A percentile compares a stretch with the other conserved stretches of the same genome.
Evolutionary conservation across 441 rosid genomes (phyloP).

Genomic region (Eruca vesicaria): DNA sequence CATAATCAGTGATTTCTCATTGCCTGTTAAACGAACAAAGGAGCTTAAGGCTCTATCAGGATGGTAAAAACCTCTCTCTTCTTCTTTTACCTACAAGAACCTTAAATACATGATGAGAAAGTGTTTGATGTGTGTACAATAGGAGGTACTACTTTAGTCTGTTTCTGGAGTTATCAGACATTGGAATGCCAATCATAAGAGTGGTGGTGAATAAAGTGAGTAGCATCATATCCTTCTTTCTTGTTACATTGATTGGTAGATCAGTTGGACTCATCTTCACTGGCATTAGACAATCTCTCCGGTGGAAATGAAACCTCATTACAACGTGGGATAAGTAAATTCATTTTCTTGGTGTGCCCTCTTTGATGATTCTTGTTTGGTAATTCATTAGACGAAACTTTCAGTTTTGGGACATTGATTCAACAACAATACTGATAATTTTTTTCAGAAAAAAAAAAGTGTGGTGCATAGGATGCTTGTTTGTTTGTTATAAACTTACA

Average conservation of each 20-base stretch:
- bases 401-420: background rate
- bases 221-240: conserved; percentile 79
- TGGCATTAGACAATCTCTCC: conserved; percentile 85
- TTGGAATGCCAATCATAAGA: conserved; percentile 72
- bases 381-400: background rate
- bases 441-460: too few species aligned
- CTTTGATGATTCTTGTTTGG: conserved; percentile 12
- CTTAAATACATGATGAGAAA: background rate
- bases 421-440: too few species aligned
- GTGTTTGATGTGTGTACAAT: conserved; percentile 27
- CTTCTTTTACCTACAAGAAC: conserved; percentile 12
- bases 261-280: conserved; percentile 87
- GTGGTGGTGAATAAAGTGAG: conserved; percentile 69
- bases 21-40: conserved; percentile 84
- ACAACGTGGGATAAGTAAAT: conserved; percentile 18
- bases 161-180: conserved; percentile 83
- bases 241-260: conserved; percentile 81
- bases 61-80: conserved; percentile 58
- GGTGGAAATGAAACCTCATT: conserved; percentile 63
- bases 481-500: too few species aligned
- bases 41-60: conserved; percentile 84
- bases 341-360: conserved; percentile 15
- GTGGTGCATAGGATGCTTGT: too few species aligned
- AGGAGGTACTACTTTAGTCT: conserved; percentile 94
- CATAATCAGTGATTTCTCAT: conserved; percentile 53